phyloP scores from a whole-genome alignment of 2,329 filamentous ascomycete genomes.

The Metarhizium album region DNA sequence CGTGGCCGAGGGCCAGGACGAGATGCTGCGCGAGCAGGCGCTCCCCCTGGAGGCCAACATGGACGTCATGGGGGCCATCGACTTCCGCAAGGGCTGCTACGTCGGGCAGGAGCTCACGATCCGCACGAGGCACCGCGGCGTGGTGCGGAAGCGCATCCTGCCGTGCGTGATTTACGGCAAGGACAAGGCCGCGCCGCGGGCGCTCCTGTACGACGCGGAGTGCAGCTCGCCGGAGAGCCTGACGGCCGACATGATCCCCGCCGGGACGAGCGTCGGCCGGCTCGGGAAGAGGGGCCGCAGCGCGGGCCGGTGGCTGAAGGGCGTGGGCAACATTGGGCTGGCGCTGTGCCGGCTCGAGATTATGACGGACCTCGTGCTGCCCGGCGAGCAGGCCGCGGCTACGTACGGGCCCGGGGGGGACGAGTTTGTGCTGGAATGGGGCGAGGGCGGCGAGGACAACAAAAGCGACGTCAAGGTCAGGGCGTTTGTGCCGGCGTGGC shows the following conservation, averaged over 20 bases:
- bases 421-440: constrained; percentile 50
- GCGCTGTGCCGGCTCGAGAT: constrained; percentile 78
- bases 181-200: constrained; percentile 25
- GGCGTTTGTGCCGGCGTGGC: constrained; percentile 78
- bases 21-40: constrained; percentile 60
- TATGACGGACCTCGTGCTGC: constrained; percentile 73
- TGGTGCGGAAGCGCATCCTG: constrained; percentile 82
- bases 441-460: constrained; percentile 32
- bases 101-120: constrained; percentile 95
- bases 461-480: constrained; percentile 45
- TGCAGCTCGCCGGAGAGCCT: constrained; percentile 14
- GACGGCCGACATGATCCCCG: constrained; percentile 28
- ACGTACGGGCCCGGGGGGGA: constrained; percentile 50
- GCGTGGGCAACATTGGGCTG: constrained; percentile 77
- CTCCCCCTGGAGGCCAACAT: constrained; percentile 85
- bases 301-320: constrained; percentile 69
- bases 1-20: constrained; percentile 72
- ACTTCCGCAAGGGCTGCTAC: constrained; percentile 95
- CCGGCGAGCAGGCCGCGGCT: constrained; percentile 54
- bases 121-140: constrained; percentile 84
- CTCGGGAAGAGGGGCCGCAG: constrained; percentile 51
- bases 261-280: constrained; percentile 38
- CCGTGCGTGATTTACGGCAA: constrained; percentile 63
- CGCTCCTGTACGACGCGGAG: constrained; percentile 36
- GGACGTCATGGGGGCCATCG: constrained; percentile 74